A percentile compares a stretch with the other conserved stretches of the same genome.
Evolutionary conservation across 306 rosid species (phyloP).

Genomic region (Vicia faba): DNA sequence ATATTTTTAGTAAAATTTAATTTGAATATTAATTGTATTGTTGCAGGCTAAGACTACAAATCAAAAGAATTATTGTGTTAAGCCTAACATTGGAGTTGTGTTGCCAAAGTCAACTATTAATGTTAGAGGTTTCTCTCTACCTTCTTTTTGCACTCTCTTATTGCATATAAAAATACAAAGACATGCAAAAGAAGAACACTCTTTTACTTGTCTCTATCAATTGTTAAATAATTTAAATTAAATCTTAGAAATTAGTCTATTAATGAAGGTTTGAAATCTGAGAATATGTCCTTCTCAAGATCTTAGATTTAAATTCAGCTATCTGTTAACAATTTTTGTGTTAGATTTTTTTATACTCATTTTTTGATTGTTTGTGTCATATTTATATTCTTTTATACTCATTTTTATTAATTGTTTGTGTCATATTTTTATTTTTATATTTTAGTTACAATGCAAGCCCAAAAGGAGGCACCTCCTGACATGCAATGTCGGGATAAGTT

Average conservation of each 20-base stretch:
- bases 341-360: neutral
- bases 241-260: too few relatives aligned
- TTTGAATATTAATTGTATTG: constrained; percentile 4
- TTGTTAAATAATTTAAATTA: too few relatives aligned
- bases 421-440: constrained; percentile 33
- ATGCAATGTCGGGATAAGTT: constrained; percentile 91
- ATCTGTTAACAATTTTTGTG: too few relatives aligned
- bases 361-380: constrained; percentile 5
- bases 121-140: constrained; percentile 53
- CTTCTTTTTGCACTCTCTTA: neutral
- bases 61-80: constrained; percentile 85
- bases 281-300: too few relatives aligned
- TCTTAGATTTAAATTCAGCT: too few relatives aligned
- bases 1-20: too few relatives aligned
- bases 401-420: neutral
- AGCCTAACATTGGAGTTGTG: constrained; percentile 87
- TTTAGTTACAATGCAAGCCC: constrained; percentile 79
- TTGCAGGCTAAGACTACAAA: constrained; percentile 80
- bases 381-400: constrained; percentile 1
- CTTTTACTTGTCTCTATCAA: too few relatives aligned
- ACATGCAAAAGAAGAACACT: neutral
- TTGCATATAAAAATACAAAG: constrained; percentile 1
- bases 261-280: too few relatives aligned
- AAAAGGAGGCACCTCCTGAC: constrained; percentile 57
- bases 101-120: constrained; percentile 28